Evolutionary conservation across 2,329 filamentous ascomycete species (phyloP).

Genomic region (Ceratocystis albifundus): DNA sequence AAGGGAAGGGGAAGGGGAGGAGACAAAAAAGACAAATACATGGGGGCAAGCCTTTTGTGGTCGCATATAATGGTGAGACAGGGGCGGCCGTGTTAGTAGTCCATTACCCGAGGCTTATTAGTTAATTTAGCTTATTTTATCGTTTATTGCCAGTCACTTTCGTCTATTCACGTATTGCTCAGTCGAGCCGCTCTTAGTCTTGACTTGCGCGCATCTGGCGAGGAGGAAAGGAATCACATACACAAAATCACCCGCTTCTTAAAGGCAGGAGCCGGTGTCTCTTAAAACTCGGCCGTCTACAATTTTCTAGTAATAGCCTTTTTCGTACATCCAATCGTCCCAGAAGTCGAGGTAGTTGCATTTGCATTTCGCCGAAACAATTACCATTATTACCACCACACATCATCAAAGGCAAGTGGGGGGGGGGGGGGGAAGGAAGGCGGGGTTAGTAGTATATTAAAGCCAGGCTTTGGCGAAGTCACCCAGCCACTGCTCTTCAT

Average conservation of each 20-base stretch:
- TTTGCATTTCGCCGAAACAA: not conserved
- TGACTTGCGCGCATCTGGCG: slow-evolving; percentile 1
- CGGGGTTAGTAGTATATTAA: no score
- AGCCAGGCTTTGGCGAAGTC: no score
- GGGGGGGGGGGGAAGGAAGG: no score
- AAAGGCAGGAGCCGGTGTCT: slow-evolving; percentile 6
- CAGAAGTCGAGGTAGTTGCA: not conserved
- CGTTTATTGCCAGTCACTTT: not conserved
- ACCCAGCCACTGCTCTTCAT: no score
- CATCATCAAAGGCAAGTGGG: not conserved
- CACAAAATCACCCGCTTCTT: no score
- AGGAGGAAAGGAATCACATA: not conserved
- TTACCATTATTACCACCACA: not conserved
- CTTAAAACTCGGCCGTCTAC: not conserved
- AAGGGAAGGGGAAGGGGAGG: no score
- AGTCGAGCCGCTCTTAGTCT: not conserved
- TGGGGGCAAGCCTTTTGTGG: not conserved
- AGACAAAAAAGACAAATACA: not conserved
- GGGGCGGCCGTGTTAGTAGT: not conserved
- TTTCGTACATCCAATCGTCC: not conserved
- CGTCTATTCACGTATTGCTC: no score
- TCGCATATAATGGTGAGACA: not conserved
- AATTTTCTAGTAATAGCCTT: not conserved
- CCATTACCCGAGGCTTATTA: not conserved
- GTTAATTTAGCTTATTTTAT: not conserved